Base-by-base conservation (phyloP, 768 basidiomycete species). In the Lactarius pseudohatsudake region DNA sequence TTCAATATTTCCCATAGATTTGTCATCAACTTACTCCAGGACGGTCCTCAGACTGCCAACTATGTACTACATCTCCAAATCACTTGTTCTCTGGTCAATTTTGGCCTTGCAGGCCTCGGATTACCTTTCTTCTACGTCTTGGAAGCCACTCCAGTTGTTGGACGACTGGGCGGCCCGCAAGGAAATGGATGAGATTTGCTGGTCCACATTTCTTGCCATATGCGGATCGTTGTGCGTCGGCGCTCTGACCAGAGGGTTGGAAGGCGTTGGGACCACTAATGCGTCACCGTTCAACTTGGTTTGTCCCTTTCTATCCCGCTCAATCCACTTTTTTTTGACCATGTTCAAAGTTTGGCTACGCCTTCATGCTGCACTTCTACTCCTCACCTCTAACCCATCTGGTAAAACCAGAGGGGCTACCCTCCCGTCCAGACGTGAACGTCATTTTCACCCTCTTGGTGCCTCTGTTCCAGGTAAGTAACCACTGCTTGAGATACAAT, bases 281-380 rank as follows among this genome's bases (percentile, higher is more conserved):
- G 79, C 85, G 9, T 82, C 87, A 3, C 87, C 88, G 0, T 90
- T 90, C 75, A 91, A 91, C 71, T 72, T 92, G 69, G 90, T 91
- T 72, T 60, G 61, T 59, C 47, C 16, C 22, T 43, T 28, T 43
- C 18, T 2, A 15, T 40, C 11, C 22, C 18, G 8, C 28, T 4
- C 32, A 36, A 64, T 57, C 32, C 30, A 2, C n/a, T 16, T 15
- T 34, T 63, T 70, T 8, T 62, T 54, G 47, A 58, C 57, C 43
- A 28, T 4, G 18, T 57, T 2, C 50, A 11, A 69, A 91, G 90
- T 85, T 91, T 68, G 89, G 87, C 26, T 92, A 91, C 70, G 86
- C 89, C 1, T 91, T 91, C 74, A 79, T 91, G 38, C 76, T 92
- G 22, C 87, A 92, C 68, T 82, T 90, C 9, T 91, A 91, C 76